Evolutionary conservation across 2,329 filamentous ascomycete species (phyloP).

Genomic region (Arthrocladium fulminans): DNA sequence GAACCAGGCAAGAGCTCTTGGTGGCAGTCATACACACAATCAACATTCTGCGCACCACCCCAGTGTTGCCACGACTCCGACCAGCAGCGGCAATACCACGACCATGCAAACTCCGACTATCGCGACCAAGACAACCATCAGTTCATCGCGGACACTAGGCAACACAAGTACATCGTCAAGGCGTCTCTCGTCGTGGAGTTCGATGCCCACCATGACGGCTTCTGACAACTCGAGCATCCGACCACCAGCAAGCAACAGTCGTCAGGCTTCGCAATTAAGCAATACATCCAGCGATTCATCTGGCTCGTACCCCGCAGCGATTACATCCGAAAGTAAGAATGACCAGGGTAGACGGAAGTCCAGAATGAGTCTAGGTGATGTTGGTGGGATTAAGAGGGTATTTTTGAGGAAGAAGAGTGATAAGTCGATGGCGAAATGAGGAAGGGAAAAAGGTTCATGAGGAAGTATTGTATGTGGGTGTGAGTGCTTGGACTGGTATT

Average conservation of each 20-base stretch:
- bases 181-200: conserved; percentile 9
- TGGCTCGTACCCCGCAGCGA: neutral
- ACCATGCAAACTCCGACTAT: conserved; percentile 13
- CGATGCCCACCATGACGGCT: conserved; percentile 9
- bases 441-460: too few species aligned
- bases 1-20: conserved; percentile 32
- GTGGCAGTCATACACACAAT: conserved; percentile 8
- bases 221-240: conserved; percentile 7
- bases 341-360: neutral
- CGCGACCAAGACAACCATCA: conserved; percentile 15
- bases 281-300: conserved; percentile 1
- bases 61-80: neutral
- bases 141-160: conserved; percentile 11
- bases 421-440: conserved; percentile 1
- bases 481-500: too few species aligned
- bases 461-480: too few species aligned
- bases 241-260: neutral
- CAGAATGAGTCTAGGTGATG: conserved; percentile 20
- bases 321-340: neutral
- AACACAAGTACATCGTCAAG: conserved; percentile 10
- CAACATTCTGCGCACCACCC: neutral
- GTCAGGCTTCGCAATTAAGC: neutral
- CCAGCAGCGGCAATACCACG: neutral
- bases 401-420: conserved; percentile 21
- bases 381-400: conserved; percentile 22